Evolutionary conservation across 2,329 filamentous ascomycete species (phyloP).

Genomic region (Waltergamsia citrina): DNA sequence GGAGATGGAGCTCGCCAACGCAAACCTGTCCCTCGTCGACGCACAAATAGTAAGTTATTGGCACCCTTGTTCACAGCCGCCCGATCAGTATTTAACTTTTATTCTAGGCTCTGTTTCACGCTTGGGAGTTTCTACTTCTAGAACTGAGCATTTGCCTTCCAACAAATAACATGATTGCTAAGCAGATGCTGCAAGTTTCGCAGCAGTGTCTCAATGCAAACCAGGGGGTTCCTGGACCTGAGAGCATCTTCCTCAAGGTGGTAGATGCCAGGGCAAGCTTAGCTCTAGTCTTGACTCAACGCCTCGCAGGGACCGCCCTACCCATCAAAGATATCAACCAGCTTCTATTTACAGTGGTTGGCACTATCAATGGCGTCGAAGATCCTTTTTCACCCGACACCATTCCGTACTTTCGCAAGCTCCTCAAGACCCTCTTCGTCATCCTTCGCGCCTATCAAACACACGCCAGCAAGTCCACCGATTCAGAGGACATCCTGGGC

Average conservation of each 20-base stretch:
- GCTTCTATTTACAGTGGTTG: conserved; percentile 39
- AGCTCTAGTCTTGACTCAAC: conserved; percentile 72
- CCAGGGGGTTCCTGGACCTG: conserved; percentile 59
- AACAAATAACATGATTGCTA: conserved; percentile 44
- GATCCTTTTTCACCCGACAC: conserved; percentile 43
- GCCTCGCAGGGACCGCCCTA: conserved; percentile 53
- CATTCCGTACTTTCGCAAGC: conserved; percentile 67
- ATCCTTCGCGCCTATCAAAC: conserved; percentile 57
- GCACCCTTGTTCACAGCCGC: neutral
- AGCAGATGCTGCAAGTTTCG: conserved; percentile 64
- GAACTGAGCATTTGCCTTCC: conserved; percentile 66
- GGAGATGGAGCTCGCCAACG: conserved; percentile 80
- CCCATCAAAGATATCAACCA: conserved; percentile 40
- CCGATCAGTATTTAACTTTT: no score
- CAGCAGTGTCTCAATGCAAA: conserved; percentile 74
- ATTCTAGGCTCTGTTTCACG: conserved; percentile 63
- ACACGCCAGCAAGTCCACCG: conserved; percentile 16
- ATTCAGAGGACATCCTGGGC: conserved; percentile 15
- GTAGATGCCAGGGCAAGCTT: conserved; percentile 70
- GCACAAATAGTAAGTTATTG: conserved; percentile 74
- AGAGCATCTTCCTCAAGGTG: conserved; percentile 73
- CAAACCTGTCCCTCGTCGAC: conserved; percentile 85
- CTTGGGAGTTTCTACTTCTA: conserved; percentile 81
- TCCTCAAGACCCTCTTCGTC: conserved; percentile 80
- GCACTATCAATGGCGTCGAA: conserved; percentile 42